Conservation (phyloP, 768 basidiomycete genomes). For the Coprinellus micaceus region DNA sequence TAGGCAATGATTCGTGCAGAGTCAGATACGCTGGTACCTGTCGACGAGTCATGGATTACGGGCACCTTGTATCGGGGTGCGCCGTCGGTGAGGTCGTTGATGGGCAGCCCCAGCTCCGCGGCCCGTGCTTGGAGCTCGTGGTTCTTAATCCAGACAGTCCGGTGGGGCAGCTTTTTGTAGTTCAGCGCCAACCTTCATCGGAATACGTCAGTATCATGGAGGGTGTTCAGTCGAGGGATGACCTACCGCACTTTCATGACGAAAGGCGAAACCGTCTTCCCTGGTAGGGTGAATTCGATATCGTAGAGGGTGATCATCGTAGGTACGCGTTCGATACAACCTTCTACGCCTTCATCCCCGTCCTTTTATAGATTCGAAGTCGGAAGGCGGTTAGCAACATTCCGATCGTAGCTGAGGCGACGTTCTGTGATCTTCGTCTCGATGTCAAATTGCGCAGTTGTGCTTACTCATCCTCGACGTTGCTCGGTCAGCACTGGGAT, state of each 20-base stretch:
- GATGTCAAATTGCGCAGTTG: too few relatives aligned
- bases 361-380: too few relatives aligned
- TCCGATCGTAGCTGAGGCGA: too few relatives aligned
- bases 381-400: too few relatives aligned
- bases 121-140: not conserved
- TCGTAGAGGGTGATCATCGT: not conserved
- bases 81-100: not conserved
- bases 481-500: too few relatives aligned
- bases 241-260: not conserved
- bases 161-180: conserved; percentile 5
- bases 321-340: too few relatives aligned
- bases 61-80: not conserved
- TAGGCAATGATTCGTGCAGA: conserved; percentile 22
- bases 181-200: conserved; percentile 3
- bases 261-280: not conserved
- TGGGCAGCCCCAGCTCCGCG: not conserved
- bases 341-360: too few relatives aligned
- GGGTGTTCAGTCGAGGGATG: not conserved
- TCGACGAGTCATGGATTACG: not conserved
- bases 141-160: not conserved
- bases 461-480: too few relatives aligned
- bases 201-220: not conserved
- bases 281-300: not conserved
- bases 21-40: not conserved
- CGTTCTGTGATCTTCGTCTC: too few relatives aligned